Conservation (phyloP, 192 early-diverging fungal species). For the Coemansia reversa region DNA sequence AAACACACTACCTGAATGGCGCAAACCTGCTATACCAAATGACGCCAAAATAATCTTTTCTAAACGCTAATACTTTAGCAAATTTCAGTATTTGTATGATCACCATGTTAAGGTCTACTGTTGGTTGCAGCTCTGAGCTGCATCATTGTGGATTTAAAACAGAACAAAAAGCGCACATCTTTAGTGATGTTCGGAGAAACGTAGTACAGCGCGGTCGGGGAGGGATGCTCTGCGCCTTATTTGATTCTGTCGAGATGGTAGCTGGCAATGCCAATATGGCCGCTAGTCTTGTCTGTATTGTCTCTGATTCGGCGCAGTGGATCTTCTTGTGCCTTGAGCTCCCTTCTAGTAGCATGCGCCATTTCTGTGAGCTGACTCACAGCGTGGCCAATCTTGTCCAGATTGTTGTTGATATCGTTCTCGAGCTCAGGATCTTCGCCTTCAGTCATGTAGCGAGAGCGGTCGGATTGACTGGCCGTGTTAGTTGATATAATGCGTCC, state of each 20-base stretch:
- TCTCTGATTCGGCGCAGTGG: conserved; percentile 53
- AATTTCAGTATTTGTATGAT: too few species aligned
- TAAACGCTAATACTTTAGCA: too few species aligned
- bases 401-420: conserved; percentile 67
- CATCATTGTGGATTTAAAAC: background rate
- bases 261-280: conserved; percentile 44
- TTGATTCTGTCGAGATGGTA: conserved; percentile 44
- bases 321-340: conserved; percentile 64
- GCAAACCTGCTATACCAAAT: too few species aligned
- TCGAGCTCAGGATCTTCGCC: conserved; percentile 69
- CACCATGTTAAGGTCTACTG: too few species aligned
- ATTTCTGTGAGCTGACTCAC: conserved; percentile 60
- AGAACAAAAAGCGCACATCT: background rate
- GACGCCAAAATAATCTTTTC: too few species aligned
- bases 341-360: conserved; percentile 58
- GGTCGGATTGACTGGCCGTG: conserved; percentile 45
- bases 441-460: conserved; percentile 66
- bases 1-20: too few species aligned
- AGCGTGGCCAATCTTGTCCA: conserved; percentile 59
- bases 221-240: conserved; percentile 3
- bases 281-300: conserved; percentile 55
- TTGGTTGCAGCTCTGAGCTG: background rate
- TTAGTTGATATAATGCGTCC: conserved; percentile 46
- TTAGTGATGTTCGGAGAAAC: background rate
- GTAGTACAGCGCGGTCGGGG: background rate